phyloP scores from a whole-genome alignment of 176 grass and related monocot species.

The Areca catechu region DNA sequence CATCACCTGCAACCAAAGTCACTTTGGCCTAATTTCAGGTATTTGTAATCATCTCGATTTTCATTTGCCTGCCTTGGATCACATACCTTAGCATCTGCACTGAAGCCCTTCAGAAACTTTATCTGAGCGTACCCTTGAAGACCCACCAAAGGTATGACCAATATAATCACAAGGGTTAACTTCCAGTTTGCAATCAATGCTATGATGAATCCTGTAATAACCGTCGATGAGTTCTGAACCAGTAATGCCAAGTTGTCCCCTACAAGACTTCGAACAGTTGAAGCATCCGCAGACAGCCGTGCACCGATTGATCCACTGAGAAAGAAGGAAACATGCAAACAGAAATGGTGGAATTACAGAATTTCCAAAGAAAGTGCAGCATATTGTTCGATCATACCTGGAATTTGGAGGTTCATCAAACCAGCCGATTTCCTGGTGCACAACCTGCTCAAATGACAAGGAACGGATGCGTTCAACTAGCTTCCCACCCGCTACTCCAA shows the following conservation, averaged over 20 bases:
- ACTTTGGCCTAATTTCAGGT: not conserved
- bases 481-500: conserved; percentile 67
- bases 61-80: too few relatives aligned
- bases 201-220: conserved; percentile 53
- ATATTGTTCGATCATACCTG: conserved; percentile 21
- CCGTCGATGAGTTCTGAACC: conserved; percentile 50
- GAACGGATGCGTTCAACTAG: conserved; percentile 68
- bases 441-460: conserved; percentile 39
- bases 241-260: conserved; percentile 61
- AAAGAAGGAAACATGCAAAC: not conserved
- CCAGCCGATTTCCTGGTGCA: conserved; percentile 77
- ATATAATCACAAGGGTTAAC: conserved; percentile 48
- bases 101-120: conserved; percentile 60
- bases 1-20: conserved; percentile 31
- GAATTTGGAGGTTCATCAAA: conserved; percentile 86
- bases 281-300: conserved; percentile 72
- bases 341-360: too few relatives aligned
- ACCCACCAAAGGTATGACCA: conserved; percentile 58
- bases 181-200: conserved; percentile 74
- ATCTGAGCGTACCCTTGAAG: conserved; percentile 56
- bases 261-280: conserved; percentile 57
- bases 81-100: conserved; percentile 59
- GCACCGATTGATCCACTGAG: conserved; percentile 62
- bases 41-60: not conserved
- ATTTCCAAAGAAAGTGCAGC: not conserved